These are phyloP conservation scores for Umbelopsis sp. DNA, from an alignment of 192 early-diverging fungal species.

Conservation along the genomic window DNA sequence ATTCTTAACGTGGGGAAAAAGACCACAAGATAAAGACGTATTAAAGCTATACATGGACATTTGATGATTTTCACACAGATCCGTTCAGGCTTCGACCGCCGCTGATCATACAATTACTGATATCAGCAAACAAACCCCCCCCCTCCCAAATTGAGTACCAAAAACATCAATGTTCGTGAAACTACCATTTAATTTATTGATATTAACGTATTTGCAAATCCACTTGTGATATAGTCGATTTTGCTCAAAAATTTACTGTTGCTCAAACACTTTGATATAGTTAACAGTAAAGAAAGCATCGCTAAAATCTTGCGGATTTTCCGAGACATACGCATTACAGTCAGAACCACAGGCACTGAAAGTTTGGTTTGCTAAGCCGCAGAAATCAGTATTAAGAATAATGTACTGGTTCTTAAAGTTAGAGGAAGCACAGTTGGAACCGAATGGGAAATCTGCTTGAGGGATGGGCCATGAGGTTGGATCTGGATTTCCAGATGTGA, in stretches of 20 bases:
- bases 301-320: conserved; percentile 17
- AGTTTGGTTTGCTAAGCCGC: conserved; percentile 35
- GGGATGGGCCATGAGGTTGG: conserved; percentile 38
- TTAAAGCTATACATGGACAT: too few relatives aligned
- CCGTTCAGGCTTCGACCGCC: too few relatives aligned
- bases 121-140: too few relatives aligned
- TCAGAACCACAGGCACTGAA: conserved; percentile 16
- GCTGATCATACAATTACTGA: too few relatives aligned
- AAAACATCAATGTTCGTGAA: too few relatives aligned
- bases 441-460: conserved; percentile 20
- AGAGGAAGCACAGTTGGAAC: background rate
- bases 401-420: conserved; percentile 16
- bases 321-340: conserved; percentile 25
- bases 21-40: too few relatives aligned
- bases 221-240: too few relatives aligned
- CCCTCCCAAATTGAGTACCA: too few relatives aligned
- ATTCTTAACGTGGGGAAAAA: too few relatives aligned
- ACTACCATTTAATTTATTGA: too few relatives aligned
- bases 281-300: conserved; percentile 29
- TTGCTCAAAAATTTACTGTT: background rate
- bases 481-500: conserved; percentile 34
- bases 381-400: conserved; percentile 13
- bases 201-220: too few relatives aligned
- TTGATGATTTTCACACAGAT: too few relatives aligned
- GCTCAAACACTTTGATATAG: conserved; percentile 25